Base-by-base conservation (phyloP, 2,329 filamentous ascomycete species). In the Hypoxylon sp. region DNA sequence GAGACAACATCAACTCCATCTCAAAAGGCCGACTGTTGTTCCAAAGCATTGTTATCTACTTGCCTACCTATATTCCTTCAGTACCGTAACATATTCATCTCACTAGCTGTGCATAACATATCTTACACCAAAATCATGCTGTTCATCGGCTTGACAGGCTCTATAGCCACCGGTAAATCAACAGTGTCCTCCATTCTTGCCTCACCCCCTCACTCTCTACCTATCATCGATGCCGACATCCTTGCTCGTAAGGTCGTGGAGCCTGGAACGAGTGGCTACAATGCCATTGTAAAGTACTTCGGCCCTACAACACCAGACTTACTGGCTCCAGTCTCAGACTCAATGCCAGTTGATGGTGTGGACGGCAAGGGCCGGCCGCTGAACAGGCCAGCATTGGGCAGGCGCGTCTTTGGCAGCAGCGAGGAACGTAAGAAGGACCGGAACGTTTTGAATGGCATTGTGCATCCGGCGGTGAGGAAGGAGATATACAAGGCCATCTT, bases 111-210 rank as follows among this genome's bases (percentile, higher is more conserved):
- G 24, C 6, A 26, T 26, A 3, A 6, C 3, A 26, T 26, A 26
- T 26, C 3, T 26, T 26, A 30, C 5, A 44, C 70, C 16, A 49
- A 6, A 72, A 70, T n/a, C 14, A 98, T 98, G 96, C 87, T 98
- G 50, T 89, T 99, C 74, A 93, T 99, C 73, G 96, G 96, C 61
- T 88, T 99, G 24, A 99, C 96, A 7, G 96, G 96, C 77, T 97
- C 94, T 65, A 98, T 99, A 76, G 96, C 96, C 65, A 99, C 96
- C 4, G 96, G 96, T 78, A 99, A 99, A 86, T 97, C 95, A 46
- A 99, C 95, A 70, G 93, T 97, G 58, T 97, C 96, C 26, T 84
- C 86, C 38, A 86, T 97, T 72, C 91, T 99, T 73, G 88, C 91
- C 52, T 84, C 87, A 3, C 83, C 92, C 4, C 96, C 95, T 0